Evolutionary conservation across 2,329 filamentous ascomycete species (phyloP), one percentile per base, ranked within the genome.

Genomic region (Fusarium sp.): DNA sequence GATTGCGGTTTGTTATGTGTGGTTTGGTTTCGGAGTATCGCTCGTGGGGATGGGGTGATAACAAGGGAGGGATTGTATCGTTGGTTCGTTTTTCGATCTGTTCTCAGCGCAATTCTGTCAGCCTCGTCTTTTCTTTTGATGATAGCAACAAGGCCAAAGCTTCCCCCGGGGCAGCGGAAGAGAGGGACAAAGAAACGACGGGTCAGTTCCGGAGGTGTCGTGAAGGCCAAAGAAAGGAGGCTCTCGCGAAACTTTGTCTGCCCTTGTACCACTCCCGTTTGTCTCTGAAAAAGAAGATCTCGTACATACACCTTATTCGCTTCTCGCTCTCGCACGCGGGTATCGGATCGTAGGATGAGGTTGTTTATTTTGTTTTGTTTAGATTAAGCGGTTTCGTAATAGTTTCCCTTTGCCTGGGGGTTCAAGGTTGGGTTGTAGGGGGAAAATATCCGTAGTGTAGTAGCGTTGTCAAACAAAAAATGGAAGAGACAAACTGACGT

Each of bases 1-100:
- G 74, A 80, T 91, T 66, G 63, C 72, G 69, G 67, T 37, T 70
- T 59, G 40, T 70, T 59, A 34, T 37, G 20, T 48, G 58, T 27
- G 14, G 28, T 30, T 30, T 37, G 47, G 11, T 43, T 8, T 55
- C 57, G 30, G 20, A 37, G n/a, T 34, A 43, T 43, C 41, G 18
- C 51, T 48, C 55, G 42, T 54, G 27, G n/a, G 28, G 25, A 21
- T 49, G 43, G 47, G 53, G 53, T 54, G 41, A 47, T 59, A 34
- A 64, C 46, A 65, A 46, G 30, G 23, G 30, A 40, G 32, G n/a
- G 4, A n/a, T 30, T 30, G 28, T 30, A 30, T 30, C 28, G 28
- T 14, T 13, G 6, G 25, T 60, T 54, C 23, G 41, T 28, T 51
- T 63, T 64, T 65, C 53, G 57, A 59, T 55, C 62, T 66, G 21